Base-by-base conservation (phyloP, 108 stramenopile species). In the Fistulifera solaris region DNA sequence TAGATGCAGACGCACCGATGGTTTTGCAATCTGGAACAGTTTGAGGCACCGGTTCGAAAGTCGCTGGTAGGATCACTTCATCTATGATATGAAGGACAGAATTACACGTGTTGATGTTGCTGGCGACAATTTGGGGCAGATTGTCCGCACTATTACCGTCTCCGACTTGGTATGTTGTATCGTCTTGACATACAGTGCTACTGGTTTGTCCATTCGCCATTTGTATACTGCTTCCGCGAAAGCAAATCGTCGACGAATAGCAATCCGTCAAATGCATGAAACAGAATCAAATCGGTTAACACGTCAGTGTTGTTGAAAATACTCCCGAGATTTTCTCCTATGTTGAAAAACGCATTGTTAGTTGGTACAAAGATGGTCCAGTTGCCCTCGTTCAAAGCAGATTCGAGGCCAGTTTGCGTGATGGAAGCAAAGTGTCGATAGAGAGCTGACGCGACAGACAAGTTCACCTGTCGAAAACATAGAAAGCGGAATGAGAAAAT, bases 321-420 rank as follows among this genome's bases (percentile, higher is more conserved):
- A 4, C 10, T n/a, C 42, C 22, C 17, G 16, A 44, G 35, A 2
- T 43, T 1, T 1, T 21, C 12, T 3, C 31, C 42, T 6, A 59
- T 26, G 2, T 26, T 16, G 13, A 14, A 14, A 21, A 78, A 75
- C 8, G 77, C 77, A 0, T 38, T 59, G 47, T 78, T 63, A 23
- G 66, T 75, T 7, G 77, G 77, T 5, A 70, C 77, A 56, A 64
- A 64, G 8, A 64, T 35, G 1, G 63, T 64, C 19, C 43, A 56
- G 24, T 23, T 18, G 1, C 24, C 53, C 5, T 21, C 12, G 18
- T 1, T n/a, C 16, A 77, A 58, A 13, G 57, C 56, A 40, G 65
- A 66, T 12, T 12, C 59, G 24, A 77, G 44, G 27, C 49, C 60
- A 4, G 75, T 63, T 23, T 60, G 61, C 12, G 47, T 27, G 10